Percentiles rank a stretch among this genome's conserved stretches.
Conservation (phyloP, 805 yeast genomes). For the Hemisphaericaspora nanyangensis region DNA sequence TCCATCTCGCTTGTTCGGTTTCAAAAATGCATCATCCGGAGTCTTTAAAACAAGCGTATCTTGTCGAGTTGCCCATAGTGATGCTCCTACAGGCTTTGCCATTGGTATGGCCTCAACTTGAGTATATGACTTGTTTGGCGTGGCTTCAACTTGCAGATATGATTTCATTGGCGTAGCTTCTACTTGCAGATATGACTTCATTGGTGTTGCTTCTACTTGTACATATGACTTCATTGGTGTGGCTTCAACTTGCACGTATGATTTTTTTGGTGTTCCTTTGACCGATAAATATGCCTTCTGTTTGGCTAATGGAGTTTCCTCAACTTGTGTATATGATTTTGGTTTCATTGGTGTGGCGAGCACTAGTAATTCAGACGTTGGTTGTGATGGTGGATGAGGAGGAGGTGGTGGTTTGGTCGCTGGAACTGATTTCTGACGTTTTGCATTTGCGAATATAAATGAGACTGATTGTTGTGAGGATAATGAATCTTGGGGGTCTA, state of each 20-base stretch:
- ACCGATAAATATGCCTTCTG: background rate
- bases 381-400: slow-evolving; percentile 3
- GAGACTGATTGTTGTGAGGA: slow-evolving; percentile 10
- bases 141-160: too few species aligned
- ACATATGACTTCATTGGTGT: background rate
- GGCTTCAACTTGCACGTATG: background rate
- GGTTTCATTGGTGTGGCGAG: slow-evolving; percentile 24
- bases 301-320: slow-evolving; percentile 22
- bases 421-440: slow-evolving; percentile 14
- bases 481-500: background rate
- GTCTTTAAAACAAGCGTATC: background rate
- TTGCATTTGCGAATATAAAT: slow-evolving; percentile 27
- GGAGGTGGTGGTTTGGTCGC: slow-evolving; percentile 4
- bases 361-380: slow-evolving; percentile 9
- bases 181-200: background rate
- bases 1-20: background rate
- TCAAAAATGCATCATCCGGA: slow-evolving; percentile 1
- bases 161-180: background rate
- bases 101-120: background rate
- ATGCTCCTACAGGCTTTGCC: slow-evolving; percentile 4
- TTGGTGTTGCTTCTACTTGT: slow-evolving; percentile 1
- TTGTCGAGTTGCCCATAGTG: background rate
- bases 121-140: too few species aligned
- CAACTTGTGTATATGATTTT: slow-evolving; percentile 19
- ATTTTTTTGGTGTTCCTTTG: background rate